These are phyloP conservation scores for Trametes gibbosa DNA, from an alignment of 768 basidiomycete genomes.

Conservation along the genomic window DNA sequence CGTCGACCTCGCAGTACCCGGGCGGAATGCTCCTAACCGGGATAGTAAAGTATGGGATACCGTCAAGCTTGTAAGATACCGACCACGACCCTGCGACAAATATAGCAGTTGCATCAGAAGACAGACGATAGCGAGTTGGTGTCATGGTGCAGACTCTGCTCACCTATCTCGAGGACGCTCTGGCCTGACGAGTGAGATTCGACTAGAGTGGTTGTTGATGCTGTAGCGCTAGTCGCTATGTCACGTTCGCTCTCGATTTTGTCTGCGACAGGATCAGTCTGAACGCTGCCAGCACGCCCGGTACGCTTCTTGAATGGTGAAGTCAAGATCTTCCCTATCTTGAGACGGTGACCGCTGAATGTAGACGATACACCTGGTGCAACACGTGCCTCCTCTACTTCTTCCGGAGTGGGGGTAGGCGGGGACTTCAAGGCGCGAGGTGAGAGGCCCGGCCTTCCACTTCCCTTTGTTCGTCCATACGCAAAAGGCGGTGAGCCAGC, in stretches of 20 bases:
- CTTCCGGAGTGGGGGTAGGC: not conserved
- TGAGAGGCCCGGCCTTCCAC: slow-evolving; percentile 5
- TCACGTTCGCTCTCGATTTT: too few species aligned
- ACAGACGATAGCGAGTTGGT: too few species aligned
- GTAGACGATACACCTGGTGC: too few species aligned
- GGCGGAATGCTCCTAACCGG: not conserved
- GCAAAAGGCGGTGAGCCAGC: slow-evolving; percentile 21
- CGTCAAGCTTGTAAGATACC: slow-evolving; percentile 2
- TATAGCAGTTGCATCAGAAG: too few species aligned
- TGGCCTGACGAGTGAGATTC: not conserved
- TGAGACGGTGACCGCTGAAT: too few species aligned
- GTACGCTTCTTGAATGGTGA: too few species aligned
- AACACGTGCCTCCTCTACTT: not conserved
- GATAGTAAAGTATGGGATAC: not conserved
- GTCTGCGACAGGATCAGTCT: too few species aligned
- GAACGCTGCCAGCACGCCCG: too few species aligned
- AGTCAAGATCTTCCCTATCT: too few species aligned
- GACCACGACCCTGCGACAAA: not conserved
- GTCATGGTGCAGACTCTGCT: too few species aligned
- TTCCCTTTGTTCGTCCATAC: slow-evolving; percentile 10
- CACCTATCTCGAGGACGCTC: not conserved
- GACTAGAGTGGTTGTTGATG: not conserved
- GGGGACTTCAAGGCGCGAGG: not conserved
- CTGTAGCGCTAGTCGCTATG: too few species aligned
- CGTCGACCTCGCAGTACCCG: slow-evolving; percentile 10